phyloP scores from a whole-genome alignment of 2,329 filamentous ascomycete species.

The Stagonosporopsis cucurbitacearum region DNA sequence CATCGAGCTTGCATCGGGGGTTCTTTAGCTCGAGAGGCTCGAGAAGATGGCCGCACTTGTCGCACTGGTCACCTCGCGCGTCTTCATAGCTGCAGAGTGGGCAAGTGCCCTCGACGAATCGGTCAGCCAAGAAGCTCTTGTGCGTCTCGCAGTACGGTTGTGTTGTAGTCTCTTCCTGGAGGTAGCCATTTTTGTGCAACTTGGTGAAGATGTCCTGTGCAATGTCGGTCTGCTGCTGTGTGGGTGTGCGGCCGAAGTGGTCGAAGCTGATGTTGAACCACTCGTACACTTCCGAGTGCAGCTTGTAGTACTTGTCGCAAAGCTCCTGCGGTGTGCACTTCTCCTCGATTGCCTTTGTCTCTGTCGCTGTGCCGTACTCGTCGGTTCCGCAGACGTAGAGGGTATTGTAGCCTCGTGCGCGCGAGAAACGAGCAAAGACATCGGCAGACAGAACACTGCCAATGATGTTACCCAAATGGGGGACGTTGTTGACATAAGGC shows the following conservation, averaged over 20 bases:
- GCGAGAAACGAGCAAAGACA: conserved; percentile 76
- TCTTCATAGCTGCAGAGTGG: conserved; percentile 68
- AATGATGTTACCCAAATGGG: conserved; percentile 70
- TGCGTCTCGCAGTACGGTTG: conserved; percentile 89
- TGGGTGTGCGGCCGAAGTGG: conserved; percentile 92
- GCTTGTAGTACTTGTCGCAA: conserved; percentile 89
- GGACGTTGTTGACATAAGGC: conserved; percentile 77
- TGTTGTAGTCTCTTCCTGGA: conserved; percentile 84
- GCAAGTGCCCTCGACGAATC: conserved; percentile 82
- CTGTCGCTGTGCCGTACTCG: conserved; percentile 94
- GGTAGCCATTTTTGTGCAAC: conserved; percentile 85
- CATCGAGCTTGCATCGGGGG: conserved; percentile 90
- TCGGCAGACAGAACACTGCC: conserved; percentile 79
- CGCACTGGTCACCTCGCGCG: conserved; percentile 61
- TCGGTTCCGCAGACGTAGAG: conserved; percentile 89
- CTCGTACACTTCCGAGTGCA: conserved; percentile 90
- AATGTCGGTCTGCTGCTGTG: conserved; percentile 86
- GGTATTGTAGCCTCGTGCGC: conserved; percentile 78
- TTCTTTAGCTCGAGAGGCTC: conserved; percentile 57
- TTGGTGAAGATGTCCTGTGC: conserved; percentile 89
- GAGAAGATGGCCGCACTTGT: conserved; percentile 57
- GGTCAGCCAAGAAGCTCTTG: conserved; percentile 53
- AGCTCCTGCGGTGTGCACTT: conserved; percentile 81
- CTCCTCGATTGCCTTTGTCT: conserved; percentile 93
- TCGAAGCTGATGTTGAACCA: conserved; percentile 98